Percentiles rank a stretch among this genome's conserved stretches.
Evolutionary conservation across 805 yeast species (phyloP).

Genomic region (Geotrichum ghanense): DNA sequence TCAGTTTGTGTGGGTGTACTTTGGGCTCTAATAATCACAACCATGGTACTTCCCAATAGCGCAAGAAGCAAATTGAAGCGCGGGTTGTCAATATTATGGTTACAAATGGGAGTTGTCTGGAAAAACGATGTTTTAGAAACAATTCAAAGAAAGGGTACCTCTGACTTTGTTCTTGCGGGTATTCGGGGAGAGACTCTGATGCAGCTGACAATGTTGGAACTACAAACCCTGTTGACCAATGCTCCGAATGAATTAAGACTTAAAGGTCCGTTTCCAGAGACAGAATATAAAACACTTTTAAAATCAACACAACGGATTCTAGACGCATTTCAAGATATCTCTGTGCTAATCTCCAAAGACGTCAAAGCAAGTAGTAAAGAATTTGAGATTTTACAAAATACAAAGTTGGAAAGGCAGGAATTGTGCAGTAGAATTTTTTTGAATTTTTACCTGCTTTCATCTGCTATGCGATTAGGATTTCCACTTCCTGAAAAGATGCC

Average conservation of each 20-base stretch:
- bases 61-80: conserved; percentile 59
- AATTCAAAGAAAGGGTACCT: conserved; percentile 2
- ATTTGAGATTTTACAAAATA: conserved; percentile 40
- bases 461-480: conserved; percentile 62
- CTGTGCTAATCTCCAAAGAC: conserved; percentile 54
- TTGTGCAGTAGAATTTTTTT: conserved; percentile 62
- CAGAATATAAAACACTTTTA: conserved; percentile 39
- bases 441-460: conserved; percentile 52
- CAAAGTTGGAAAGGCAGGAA: conserved; percentile 45
- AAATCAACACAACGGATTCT: conserved; percentile 50
- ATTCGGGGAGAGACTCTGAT: conserved; percentile 29
- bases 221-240: conserved; percentile 49
- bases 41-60: conserved; percentile 58
- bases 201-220: conserved; percentile 45
- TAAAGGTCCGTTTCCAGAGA: conserved; percentile 58
- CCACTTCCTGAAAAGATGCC: conserved; percentile 74
- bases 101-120: conserved; percentile 74
- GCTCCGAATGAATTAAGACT: conserved; percentile 68
- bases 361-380: conserved; percentile 43
- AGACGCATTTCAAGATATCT: conserved; percentile 66
- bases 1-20: conserved; percentile 63
- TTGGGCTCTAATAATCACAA: conserved; percentile 66
- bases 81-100: conserved; percentile 62
- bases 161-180: conserved; percentile 12
- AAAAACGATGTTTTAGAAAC: conserved; percentile 50